Evolutionary conservation across 2,329 filamentous ascomycete genomes (phyloP), one percentile per base, ranked within the genome.

Genomic region (Talaromyces sp.): DNA sequence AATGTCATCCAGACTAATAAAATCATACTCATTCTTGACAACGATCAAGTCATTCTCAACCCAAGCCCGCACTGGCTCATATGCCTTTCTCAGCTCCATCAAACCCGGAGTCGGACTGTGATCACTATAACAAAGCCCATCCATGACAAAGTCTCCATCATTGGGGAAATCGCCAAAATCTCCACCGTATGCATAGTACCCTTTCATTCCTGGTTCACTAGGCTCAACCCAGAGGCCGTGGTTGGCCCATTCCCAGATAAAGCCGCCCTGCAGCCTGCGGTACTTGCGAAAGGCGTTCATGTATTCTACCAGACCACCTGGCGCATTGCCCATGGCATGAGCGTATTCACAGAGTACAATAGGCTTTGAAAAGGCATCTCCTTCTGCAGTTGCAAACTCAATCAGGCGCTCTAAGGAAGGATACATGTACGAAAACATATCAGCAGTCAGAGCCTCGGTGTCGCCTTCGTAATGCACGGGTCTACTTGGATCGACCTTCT

Each of bases 291-390:
- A 91, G 0, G 82, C 80, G 44, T 86, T 79, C 56, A 88, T 80
- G 64, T 91, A 91, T 64, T 90, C 88, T 64, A 88, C 82, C 11
- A 91, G 79, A 37, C 83, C 84, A 1, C 89, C 88, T 0, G 89
- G 89, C 0, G 88, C 88, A 68, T 91, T 91, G 5, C 89, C 89
- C 88, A 91, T 91, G 1, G 89, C 87, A 68, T 84, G 82, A 0
- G 76, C 79, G 63, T 80, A 84, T 68, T 84, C 82, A 65, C 82
- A 84, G 3, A 82, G 68, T 40, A 77, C 62, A 11, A 72, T 69
- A 0, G 76, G 73, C 57, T 77, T 76, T 9, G 80, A 75, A 18
- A 76, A 84, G 14, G 73, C 75, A 66, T 86, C 83, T 76, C 55
- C 73, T 62, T 48, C 44, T 16, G 21, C 44, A 25, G 44, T 48